These are phyloP conservation scores for Neofusicoccum kwambonambiense DNA, from an alignment of 2,329 filamentous ascomycete genomes.

Conservation along the genomic window DNA sequence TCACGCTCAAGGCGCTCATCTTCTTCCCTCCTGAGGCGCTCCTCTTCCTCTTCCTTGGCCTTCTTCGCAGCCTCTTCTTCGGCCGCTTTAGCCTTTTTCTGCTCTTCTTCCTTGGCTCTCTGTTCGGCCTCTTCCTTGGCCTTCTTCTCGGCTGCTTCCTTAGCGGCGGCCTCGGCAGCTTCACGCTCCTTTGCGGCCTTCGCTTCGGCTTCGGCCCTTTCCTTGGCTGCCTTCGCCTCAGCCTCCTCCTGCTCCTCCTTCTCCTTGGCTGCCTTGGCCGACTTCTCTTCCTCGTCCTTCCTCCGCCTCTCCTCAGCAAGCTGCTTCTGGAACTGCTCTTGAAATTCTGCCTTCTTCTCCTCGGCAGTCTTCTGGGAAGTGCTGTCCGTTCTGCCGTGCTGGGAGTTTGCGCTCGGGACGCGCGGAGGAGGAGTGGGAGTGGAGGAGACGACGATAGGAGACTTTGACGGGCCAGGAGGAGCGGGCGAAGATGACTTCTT, in stretches of 20 bases:
- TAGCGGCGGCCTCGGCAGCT: conserved; percentile 47
- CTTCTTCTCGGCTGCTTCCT: conserved; percentile 38
- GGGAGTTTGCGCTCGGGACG: conserved; percentile 61
- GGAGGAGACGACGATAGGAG: conserved; percentile 67
- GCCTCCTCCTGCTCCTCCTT: conserved; percentile 49
- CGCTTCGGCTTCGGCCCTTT: conserved; percentile 44
- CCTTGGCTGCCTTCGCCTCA: conserved; percentile 48
- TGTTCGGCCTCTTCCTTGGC: conserved; percentile 25
- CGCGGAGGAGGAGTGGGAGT: conserved; percentile 74
- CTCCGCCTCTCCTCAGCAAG: conserved; percentile 42
- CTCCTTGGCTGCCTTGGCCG: conserved; percentile 42
- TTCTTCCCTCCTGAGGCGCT: conserved; percentile 41
- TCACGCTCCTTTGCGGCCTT: conserved; percentile 45
- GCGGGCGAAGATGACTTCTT: conserved; percentile 43
- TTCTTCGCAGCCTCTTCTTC: conserved; percentile 24
- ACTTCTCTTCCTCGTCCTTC: conserved; percentile 41
- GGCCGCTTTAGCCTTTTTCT: conserved; percentile 37
- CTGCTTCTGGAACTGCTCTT: conserved; percentile 66
- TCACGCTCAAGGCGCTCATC: conserved; percentile 53
- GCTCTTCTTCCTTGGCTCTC: conserved; percentile 36
- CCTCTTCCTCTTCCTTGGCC: conserved; percentile 28
- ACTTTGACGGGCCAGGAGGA: conserved; percentile 56
- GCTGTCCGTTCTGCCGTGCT: conserved; percentile 72
- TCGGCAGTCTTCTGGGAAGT: conserved; percentile 68
- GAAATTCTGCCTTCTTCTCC: conserved; percentile 64